Base-by-base conservation (phyloP, 441 rosid species). In the Adansonia gregorii region DNA sequence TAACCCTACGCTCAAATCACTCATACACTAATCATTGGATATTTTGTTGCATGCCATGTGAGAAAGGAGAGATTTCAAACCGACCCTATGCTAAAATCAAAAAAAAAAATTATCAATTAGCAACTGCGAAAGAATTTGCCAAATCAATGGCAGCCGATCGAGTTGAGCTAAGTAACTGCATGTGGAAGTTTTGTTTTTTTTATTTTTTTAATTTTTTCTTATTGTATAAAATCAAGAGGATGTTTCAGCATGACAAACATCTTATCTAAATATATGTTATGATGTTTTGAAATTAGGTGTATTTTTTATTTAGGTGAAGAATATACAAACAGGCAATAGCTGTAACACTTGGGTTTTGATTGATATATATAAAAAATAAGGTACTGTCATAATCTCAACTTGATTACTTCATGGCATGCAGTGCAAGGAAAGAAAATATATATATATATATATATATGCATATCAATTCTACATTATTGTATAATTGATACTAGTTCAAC, bases 391-490 rank as follows among this genome's bases (percentile, higher is more conserved):
- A 74, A 73, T 78, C 67, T 64, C 71, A 67, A 72, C 78, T 77
- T 54, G 86, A 83, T 66, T 74, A 69, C 65, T 83, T 81, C 81
- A 76, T 80, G 86, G 78, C 87, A 85, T 80, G 87, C 61, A 84
- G 82, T 77, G 76, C 81, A 78, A 87, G 80, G 74, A 74, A 77
- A 72, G 74, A 73, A 71, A 71, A 74, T n/a, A n/a, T 0, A 41
- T 58, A 64, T 73, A 19, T 54, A 56, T 72, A 3, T 56, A 15
- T 58, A 58, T 56, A n/a, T 56, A 45, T 48, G 8, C 78, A 56
- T 75, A 35, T 69, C 59, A 58, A 70, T 76, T 43, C 67, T 61
- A 61, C 39, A 27, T 61, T 3, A 66, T 41, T 66, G 43, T n/a
- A 66, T 66, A 31, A 66, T 41, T 66, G 27, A 17, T 8, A 14